Base-by-base conservation (phyloP, 1,139 yeast genomes). In the Candida tetrigidarum region DNA sequence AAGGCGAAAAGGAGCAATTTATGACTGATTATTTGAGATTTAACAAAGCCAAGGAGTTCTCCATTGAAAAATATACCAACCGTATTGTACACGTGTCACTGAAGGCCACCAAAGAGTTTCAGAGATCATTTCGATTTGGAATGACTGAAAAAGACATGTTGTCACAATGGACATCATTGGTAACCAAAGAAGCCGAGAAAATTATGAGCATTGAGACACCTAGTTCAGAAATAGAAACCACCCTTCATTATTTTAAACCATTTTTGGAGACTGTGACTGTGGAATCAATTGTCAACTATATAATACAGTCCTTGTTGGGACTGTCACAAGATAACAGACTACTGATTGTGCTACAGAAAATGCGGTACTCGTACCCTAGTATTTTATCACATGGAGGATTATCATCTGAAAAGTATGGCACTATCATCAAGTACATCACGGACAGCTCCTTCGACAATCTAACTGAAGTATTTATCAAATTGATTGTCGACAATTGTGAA, bases 1-100 rank as follows among this genome's bases (percentile, higher is more conserved):
- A 28, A 0, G 5, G 34, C 1, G 52, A 48, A 30, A 36, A 45
- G 19, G 22, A 35, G 1, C 7, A 19, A 1, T 70, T 72, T 46
- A 50, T 66, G 60, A 33, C 50, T 1, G 49, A 57, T 3, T 72
- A 71, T 48, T 48, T 52, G 14, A 36, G 46, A 5, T 63, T 57
- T 50, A 68, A 63, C 49, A 44, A 39, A 26, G 36, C 36, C 7
- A 68, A 65, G 45, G 70, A 70, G 44, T 43, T 55, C 9, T 48
- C 53, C 4, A 48, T 69, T 4, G 75, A 69, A 39, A 43, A 54
- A 11, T 44, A 45, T 30, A 22, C 44, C 14, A 32, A 38, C 6
- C 10, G 37, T n/a, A 3, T 50, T 55, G 39, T 58, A 8, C 19
- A 23, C 25, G 14, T 10, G 9, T 25, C 45, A 9, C 41, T 23